These are phyloP conservation scores for Xerocomus nothofagi DNA, from an alignment of 1,284 basidiomycete species.

Conservation along the genomic window DNA sequence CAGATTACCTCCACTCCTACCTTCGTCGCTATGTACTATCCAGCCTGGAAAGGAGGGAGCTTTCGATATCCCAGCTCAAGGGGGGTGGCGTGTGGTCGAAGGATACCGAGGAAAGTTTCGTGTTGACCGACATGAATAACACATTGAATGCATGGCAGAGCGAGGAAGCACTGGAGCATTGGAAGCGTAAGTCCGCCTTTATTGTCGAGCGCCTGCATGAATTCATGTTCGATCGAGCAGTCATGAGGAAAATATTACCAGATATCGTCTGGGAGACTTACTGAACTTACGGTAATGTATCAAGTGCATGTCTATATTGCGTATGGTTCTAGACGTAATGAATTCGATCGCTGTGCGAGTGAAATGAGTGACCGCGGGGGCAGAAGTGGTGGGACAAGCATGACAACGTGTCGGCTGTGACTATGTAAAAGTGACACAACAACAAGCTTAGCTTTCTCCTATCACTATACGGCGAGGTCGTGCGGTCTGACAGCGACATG, in stretches of 20 bases:
- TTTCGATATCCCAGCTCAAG: slow-evolving; percentile 50
- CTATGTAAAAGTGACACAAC: no score
- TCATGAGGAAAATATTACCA: slow-evolving; percentile 41
- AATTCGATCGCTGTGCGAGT: not conserved
- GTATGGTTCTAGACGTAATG: not conserved
- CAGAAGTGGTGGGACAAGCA: no score
- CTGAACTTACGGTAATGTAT: slow-evolving; percentile 14
- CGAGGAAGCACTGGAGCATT: slow-evolving; percentile 64
- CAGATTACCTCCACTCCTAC: slow-evolving; percentile 67
- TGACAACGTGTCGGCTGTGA: no score
- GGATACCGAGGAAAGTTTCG: slow-evolving; percentile 42
- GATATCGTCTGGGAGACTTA: slow-evolving; percentile 40
- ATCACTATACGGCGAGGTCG: no score
- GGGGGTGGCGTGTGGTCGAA: slow-evolving; percentile 34
- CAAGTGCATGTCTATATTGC: not conserved
- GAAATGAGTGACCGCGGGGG: no score
- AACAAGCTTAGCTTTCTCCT: no score
- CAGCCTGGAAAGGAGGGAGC: slow-evolving; percentile 50
- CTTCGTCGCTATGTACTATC: slow-evolving; percentile 57
- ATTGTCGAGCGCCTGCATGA: not conserved
- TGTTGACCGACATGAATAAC: slow-evolving; percentile 63
- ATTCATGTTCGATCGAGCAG: slow-evolving; percentile 22
- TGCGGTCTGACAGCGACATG: slow-evolving; percentile 11
- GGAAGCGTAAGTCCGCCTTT: slow-evolving; percentile 59
- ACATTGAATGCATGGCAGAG: slow-evolving; percentile 61